A percentile compares a stretch with the other conserved stretches of the same genome.
These are phyloP conservation scores for Colletotrichum godetiae DNA, from an alignment of 2,329 filamentous ascomycete genomes.

Conservation along the genomic window DNA sequence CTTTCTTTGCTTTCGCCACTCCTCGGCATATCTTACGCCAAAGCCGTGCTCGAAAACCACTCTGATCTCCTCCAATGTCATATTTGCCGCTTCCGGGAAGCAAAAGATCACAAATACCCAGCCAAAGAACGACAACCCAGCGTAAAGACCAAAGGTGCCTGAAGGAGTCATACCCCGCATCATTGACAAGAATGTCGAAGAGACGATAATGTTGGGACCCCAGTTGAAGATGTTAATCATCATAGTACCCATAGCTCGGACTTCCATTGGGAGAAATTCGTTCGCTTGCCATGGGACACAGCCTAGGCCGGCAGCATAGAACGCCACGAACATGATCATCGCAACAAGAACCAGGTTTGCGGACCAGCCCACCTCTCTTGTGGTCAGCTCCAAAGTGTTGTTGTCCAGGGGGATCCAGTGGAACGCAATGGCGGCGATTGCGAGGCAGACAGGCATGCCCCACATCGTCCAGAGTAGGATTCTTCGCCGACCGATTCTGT, in stretches of 20 bases:
- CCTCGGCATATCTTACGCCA: constrained; percentile 53
- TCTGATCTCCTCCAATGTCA: constrained; percentile 65
- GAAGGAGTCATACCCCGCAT: constrained; percentile 61
- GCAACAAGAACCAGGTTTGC: neutral
- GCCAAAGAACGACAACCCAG: constrained; percentile 59
- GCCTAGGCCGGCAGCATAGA: constrained; percentile 38
- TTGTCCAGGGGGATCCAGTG: constrained; percentile 17
- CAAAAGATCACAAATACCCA: constrained; percentile 60
- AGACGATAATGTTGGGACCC: constrained; percentile 61
- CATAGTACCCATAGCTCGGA: constrained; percentile 60
- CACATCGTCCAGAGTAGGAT: constrained; percentile 54
- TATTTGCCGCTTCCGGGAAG: constrained; percentile 65
- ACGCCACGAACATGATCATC: constrained; percentile 39
- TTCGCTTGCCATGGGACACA: constrained; percentile 39
- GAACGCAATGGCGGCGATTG: constrained; percentile 5
- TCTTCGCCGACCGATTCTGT: constrained; percentile 56
- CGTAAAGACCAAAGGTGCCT: constrained; percentile 64
- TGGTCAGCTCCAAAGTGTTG: constrained; percentile 4
- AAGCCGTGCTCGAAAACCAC: constrained; percentile 62
- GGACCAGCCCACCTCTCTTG: constrained; percentile 8
- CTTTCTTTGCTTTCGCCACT: constrained; percentile 50
- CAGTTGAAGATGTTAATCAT: constrained; percentile 58
- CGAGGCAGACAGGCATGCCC: constrained; percentile 17
- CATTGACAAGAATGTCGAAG: constrained; percentile 59
- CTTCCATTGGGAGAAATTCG: constrained; percentile 49